Base-by-base conservation (phyloP, 805 yeast genomes). In the Blastobotrys muscicola region DNA sequence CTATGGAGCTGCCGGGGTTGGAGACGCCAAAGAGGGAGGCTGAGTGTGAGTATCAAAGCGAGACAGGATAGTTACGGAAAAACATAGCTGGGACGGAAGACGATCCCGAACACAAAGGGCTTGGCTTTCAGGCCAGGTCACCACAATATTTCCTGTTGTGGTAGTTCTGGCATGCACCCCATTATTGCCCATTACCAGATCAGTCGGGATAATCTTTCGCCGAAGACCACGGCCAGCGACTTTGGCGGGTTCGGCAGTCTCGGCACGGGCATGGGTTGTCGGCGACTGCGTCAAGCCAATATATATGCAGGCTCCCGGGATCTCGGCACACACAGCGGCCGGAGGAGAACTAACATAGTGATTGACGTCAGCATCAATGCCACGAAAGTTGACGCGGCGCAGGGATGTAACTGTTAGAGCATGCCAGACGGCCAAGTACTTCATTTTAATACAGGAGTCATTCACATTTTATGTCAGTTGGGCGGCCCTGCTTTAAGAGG, bases 1-100 rank as follows among this genome's bases (percentile, higher is more conserved):
- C 97, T 10, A 84, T 83, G 59, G 77, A 85, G 45, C 72, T 92
- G 47, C 97, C 97, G 1, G 97, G 89, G 44, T 78, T 85, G 57
- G 80, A 76, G 52, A 64, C 60, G 12, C 45, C 41, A 2, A 30
- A 35, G 36, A 41, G 49, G 29, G 47, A 48, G 11, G 57, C 51
- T 39, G 54, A 54, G 40, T 48, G 48, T 38, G 59, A 55, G 39
- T 20, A 20, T 20, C 4, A 4, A 6, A 20, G 26, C 34, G 52
- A 46, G 6, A 4, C 26, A 20, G 26, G 6, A 6, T 33, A 46
- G 51, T 42, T 36, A 36, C 26, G 6, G 26, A 6, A 20, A 20
- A 20, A 6, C 26, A 6, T 20, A 10, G 20, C 29, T 38, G 4
- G n/a, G 20, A 29, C 6, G 15, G 6, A 6, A 20, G 26, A 20